Percentiles rank a stretch among this genome's conserved stretches.
Conservation (phyloP, 2,329 filamentous ascomycete genomes). For the Pseudogymnoascus sp. region DNA sequence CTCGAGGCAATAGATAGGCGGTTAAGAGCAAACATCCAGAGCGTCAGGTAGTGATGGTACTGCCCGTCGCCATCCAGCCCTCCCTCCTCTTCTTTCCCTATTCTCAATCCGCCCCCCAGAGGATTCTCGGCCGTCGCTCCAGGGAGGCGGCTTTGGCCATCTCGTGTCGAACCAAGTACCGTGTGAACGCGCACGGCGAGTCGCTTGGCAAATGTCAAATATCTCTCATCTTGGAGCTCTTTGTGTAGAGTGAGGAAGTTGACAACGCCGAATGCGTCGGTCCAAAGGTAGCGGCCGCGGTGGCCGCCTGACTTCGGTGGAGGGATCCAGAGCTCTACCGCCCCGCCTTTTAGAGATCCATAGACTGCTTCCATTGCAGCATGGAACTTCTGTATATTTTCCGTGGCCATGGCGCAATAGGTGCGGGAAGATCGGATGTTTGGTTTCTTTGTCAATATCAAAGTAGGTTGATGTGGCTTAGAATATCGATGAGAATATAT, state of each 20-base stretch:
- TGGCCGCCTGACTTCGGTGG: conserved; percentile 41
- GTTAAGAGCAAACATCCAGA: conserved; percentile 57
- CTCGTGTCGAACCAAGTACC: conserved; percentile 43
- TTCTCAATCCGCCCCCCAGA: conserved; percentile 46
- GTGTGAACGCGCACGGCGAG: conserved; percentile 45
- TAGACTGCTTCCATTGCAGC: neutral
- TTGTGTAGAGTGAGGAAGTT: conserved; percentile 48
- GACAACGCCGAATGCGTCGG: conserved; percentile 50
- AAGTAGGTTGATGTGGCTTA: neutral
- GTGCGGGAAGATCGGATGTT: neutral
- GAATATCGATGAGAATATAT: neutral
- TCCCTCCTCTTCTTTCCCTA: conserved; percentile 43
- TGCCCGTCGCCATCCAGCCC: conserved; percentile 49
- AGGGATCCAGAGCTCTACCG: conserved; percentile 25
- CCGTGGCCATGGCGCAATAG: neutral
- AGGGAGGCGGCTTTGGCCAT: conserved; percentile 38
- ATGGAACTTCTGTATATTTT: neutral
- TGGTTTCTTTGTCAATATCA: neutral
- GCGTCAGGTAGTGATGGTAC: conserved; percentile 52
- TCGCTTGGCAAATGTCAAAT: conserved; percentile 40
- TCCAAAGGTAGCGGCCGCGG: conserved; percentile 52
- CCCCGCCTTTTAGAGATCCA: neutral
- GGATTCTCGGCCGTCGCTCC: conserved; percentile 44
- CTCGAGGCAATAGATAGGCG: conserved; percentile 40
- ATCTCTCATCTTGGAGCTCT: conserved; percentile 32